Evolutionary conservation across 1,139 yeast genomes (phyloP).

Genomic region (Kurtzmaniella quercitrusa): DNA sequence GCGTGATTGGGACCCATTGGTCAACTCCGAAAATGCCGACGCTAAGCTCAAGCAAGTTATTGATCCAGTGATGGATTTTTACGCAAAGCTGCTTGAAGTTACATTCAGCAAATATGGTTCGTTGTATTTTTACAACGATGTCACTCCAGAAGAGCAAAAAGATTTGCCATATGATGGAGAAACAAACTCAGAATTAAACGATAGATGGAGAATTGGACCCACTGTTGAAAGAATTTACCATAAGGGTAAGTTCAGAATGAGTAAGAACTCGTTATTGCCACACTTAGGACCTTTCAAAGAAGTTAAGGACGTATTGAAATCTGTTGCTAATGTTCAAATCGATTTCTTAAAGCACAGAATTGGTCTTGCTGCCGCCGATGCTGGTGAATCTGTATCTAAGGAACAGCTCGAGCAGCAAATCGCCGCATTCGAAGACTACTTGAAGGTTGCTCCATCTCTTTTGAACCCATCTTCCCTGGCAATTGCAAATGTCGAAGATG

Average conservation of each 20-base stretch:
- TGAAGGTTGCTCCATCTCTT: conserved; percentile 50
- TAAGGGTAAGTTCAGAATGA: conserved; percentile 55
- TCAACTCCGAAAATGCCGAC: conserved; percentile 23
- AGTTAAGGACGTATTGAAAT: conserved; percentile 52
- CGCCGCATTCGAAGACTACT: conserved; percentile 56
- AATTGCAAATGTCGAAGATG: conserved; percentile 55
- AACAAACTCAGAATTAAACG: conserved; percentile 45
- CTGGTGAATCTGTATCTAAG: conserved; percentile 41
- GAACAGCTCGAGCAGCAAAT: conserved; percentile 43
- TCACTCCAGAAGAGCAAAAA: conserved; percentile 31
- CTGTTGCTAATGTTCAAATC: conserved; percentile 64
- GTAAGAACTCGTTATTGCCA: conserved; percentile 40
- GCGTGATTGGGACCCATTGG: conserved; percentile 87
- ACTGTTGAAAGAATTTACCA: conserved; percentile 75
- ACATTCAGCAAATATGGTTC: conserved; percentile 77
- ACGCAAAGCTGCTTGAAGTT: conserved; percentile 44
- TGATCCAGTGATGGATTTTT: conserved; percentile 60
- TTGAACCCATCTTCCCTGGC: conserved; percentile 47
- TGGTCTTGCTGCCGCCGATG: conserved; percentile 51
- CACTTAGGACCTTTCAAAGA: conserved; percentile 75
- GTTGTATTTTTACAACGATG: conserved; percentile 68
- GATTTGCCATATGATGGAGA: conserved; percentile 66
- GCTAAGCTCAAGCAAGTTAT: conserved; percentile 53
- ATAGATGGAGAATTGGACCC: conserved; percentile 92
- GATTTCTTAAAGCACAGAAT: conserved; percentile 58